Evolutionary conservation across 331 rosid species (phyloP).

Genomic region (Ulmus americana): DNA sequence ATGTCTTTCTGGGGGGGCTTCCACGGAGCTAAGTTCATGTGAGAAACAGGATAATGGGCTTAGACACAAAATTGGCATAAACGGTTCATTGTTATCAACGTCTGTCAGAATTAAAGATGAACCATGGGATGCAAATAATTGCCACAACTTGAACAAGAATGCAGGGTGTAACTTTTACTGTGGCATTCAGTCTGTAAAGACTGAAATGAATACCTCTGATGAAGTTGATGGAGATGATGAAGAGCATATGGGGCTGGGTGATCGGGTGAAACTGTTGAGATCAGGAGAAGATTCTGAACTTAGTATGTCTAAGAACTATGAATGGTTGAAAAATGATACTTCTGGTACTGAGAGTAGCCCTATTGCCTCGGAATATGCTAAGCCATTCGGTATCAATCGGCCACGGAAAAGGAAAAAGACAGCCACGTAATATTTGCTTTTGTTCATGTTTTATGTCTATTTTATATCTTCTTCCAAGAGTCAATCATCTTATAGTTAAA

Average conservation of each 20-base stretch:
- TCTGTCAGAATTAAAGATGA: slow-evolving; percentile 59
- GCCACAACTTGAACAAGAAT: slow-evolving; percentile 26
- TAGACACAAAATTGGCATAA: slow-evolving; percentile 22
- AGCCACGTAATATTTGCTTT: slow-evolving; percentile 55
- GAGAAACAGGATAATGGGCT: slow-evolving; percentile 32
- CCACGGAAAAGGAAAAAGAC: slow-evolving; percentile 65
- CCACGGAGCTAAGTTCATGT: slow-evolving; percentile 30
- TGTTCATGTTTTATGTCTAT: not conserved
- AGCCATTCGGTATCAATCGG: slow-evolving; percentile 30
- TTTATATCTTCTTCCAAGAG: slow-evolving; percentile 1
- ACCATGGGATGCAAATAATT: slow-evolving; percentile 39
- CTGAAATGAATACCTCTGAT: slow-evolving; percentile 33
- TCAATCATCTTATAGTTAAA: slow-evolving; percentile 12
- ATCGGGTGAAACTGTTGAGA: slow-evolving; percentile 45
- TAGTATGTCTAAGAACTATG: slow-evolving; percentile 21
- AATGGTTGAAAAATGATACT: slow-evolving; percentile 30
- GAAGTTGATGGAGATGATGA: slow-evolving; percentile 35
- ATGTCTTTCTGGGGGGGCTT: slow-evolving; percentile 22
- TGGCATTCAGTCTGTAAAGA: slow-evolving; percentile 35
- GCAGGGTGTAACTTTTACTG: slow-evolving; percentile 27
- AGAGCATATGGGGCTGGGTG: slow-evolving; percentile 52
- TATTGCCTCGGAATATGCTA: slow-evolving; percentile 33
- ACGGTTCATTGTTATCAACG: slow-evolving; percentile 32
- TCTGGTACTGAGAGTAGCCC: slow-evolving; percentile 27
- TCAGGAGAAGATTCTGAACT: slow-evolving; percentile 29